Conservation (phyloP, 2,329 filamentous ascomycete species). For the Botryotinia narcissicola region DNA sequence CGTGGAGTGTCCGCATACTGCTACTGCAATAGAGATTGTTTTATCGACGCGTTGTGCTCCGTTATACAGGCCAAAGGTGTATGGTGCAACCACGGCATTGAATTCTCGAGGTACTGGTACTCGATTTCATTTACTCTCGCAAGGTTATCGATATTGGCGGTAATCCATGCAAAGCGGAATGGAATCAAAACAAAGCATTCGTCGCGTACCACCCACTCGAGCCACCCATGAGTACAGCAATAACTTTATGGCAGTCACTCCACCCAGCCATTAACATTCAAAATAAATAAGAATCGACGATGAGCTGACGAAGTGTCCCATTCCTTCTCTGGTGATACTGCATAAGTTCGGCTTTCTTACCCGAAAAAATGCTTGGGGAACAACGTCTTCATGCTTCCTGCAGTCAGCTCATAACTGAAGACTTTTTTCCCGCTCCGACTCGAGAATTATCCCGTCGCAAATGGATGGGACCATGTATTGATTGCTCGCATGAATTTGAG, state of each 20-base stretch:
- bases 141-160: background rate
- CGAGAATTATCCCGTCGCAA: background rate
- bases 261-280: background rate
- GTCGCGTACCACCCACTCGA: background rate
- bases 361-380: background rate
- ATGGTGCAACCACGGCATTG: background rate
- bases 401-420: slow-evolving; percentile 5
- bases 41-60: background rate
- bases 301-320: background rate
- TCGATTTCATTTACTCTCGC: background rate
- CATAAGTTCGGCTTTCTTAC: slow-evolving; percentile 2
- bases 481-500: slow-evolving; percentile 4
- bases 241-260: background rate
- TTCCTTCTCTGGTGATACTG: background rate
- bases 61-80: background rate
- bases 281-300: background rate
- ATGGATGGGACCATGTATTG: background rate
- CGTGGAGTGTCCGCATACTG: background rate
- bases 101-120: background rate
- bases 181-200: background rate
- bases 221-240: background rate
- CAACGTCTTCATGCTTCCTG: slow-evolving; percentile 7
- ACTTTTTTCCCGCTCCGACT: background rate
- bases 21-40: background rate
- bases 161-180: background rate